Evolutionary conservation across 1,284 basidiomycete species (phyloP).

Genomic region (Pseudozyma sp.): DNA sequence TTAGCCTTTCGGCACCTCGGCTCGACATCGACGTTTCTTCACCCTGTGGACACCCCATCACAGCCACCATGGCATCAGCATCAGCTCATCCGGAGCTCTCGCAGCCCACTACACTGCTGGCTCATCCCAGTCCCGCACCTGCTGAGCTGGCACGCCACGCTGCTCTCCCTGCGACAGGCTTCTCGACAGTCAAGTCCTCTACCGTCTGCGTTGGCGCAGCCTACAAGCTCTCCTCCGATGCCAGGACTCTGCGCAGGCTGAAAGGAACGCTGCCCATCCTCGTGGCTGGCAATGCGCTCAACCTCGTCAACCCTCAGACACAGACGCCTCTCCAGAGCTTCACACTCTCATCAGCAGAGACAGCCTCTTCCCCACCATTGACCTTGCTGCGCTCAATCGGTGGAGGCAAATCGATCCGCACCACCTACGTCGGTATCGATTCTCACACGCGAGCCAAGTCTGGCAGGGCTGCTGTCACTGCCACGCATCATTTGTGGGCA

Average conservation of each 20-base stretch:
- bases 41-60: background rate
- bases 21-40: background rate
- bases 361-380: slow-evolving; percentile 33
- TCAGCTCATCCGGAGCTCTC: slow-evolving; percentile 32
- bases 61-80: slow-evolving; percentile 31
- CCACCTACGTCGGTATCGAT: slow-evolving; percentile 38
- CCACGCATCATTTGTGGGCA: slow-evolving; percentile 30
- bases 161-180: slow-evolving; percentile 27
- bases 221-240: slow-evolving; percentile 47
- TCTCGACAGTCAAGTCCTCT: slow-evolving; percentile 30
- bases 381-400: slow-evolving; percentile 32
- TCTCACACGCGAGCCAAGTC: slow-evolving; percentile 23
- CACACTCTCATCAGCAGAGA: slow-evolving; percentile 34
- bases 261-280: slow-evolving; percentile 43
- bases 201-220: slow-evolving; percentile 36
- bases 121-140: slow-evolving; percentile 26
- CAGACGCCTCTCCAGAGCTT: slow-evolving; percentile 51
- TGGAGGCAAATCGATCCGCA: slow-evolving; percentile 27
- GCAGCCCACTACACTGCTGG: slow-evolving; percentile 36
- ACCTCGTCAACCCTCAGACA: slow-evolving; percentile 44
- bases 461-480: slow-evolving; percentile 16
- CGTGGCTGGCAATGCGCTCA: slow-evolving; percentile 38
- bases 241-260: slow-evolving; percentile 28
- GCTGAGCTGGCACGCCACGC: slow-evolving; percentile 35
- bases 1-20: too few species aligned